These are phyloP conservation scores for Xylariomycetidae sp. DNA, from an alignment of 2,329 filamentous ascomycete genomes.

Conservation along the genomic window DNA sequence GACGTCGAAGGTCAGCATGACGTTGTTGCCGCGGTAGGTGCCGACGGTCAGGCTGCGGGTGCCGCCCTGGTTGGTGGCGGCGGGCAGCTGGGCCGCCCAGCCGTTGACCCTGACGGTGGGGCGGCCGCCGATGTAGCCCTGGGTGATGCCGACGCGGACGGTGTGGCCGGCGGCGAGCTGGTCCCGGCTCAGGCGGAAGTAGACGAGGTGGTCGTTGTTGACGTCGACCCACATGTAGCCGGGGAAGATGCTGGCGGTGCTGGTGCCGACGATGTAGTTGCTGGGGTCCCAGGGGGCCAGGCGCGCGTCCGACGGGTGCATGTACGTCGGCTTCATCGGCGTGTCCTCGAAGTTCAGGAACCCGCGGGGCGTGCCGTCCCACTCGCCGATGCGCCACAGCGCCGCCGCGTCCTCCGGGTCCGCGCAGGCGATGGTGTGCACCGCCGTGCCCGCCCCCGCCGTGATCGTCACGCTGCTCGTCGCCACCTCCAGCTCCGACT, in stretches of 20 bases:
- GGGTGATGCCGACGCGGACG: conserved; percentile 26
- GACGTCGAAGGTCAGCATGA: conserved; percentile 22
- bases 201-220: conserved; percentile 35
- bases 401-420: conserved; percentile 24
- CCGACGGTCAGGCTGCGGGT: conserved; percentile 28
- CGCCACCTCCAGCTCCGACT: conserved; percentile 28
- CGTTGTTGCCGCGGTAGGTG: conserved; percentile 27
- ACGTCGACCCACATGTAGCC: conserved; percentile 36
- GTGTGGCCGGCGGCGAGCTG: conserved; percentile 22
- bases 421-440: conserved; percentile 26
- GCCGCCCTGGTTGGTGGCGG: conserved; percentile 22
- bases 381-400: conserved; percentile 32
- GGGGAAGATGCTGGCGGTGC: conserved; percentile 28
- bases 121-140: conserved; percentile 26
- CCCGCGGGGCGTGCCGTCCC: conserved; percentile 29
- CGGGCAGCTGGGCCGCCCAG: conserved; percentile 21
- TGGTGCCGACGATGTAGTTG: conserved; percentile 31
- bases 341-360: conserved; percentile 31
- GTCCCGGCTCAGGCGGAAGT: conserved; percentile 28
- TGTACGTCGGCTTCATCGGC: conserved; percentile 35
- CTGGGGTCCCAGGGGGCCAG: conserved; percentile 24
- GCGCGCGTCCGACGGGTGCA: conserved; percentile 31
- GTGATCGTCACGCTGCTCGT: conserved; percentile 20
- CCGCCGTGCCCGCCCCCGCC: conserved; percentile 21
- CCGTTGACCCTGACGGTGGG: conserved; percentile 25